A percentile compares a stretch with the other conserved stretches of the same genome.
phyloP scores from a whole-genome alignment of 495 filamentous ascomycete species.

The Astrocystis sublimbata region DNA sequence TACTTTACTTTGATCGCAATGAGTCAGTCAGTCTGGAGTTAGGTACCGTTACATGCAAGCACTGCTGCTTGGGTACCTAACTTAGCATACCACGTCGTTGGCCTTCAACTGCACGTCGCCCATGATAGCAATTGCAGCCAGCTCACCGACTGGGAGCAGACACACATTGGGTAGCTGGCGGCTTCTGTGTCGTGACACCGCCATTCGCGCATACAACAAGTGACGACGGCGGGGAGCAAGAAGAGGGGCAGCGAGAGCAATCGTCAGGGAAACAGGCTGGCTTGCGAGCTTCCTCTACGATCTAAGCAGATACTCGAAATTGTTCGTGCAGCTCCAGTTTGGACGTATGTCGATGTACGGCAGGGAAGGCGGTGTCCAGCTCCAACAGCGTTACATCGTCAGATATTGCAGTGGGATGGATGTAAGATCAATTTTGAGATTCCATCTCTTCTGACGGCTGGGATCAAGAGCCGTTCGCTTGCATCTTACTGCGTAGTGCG shows the following conservation, averaged over 20 bases:
- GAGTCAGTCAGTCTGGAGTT: conserved; percentile 4
- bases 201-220: not conserved
- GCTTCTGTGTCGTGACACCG: not conserved
- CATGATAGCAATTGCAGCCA: conserved; percentile 16
- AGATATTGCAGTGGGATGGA: not conserved
- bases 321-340: not conserved
- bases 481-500: conserved; percentile 12
- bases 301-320: not conserved
- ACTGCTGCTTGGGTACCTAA: conserved; percentile 18
- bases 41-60: conserved; percentile 20
- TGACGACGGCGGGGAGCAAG: not conserved
- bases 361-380: not conserved
- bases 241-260: not conserved
- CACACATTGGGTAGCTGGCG: not conserved
- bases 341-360: not conserved
- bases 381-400: conserved; percentile 1
- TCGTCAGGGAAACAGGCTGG: not conserved
- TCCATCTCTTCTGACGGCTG: not conserved
- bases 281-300: not conserved
- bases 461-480: conserved; percentile 12
- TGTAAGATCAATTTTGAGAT: not conserved
- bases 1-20: conserved; percentile 7
- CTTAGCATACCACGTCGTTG: conserved; percentile 18
- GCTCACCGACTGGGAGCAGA: conserved; percentile 17
- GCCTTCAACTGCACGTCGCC: conserved; percentile 17